Conservation (phyloP, 345 rosid genomes). For the Crucihimalaya himalaica region DNA sequence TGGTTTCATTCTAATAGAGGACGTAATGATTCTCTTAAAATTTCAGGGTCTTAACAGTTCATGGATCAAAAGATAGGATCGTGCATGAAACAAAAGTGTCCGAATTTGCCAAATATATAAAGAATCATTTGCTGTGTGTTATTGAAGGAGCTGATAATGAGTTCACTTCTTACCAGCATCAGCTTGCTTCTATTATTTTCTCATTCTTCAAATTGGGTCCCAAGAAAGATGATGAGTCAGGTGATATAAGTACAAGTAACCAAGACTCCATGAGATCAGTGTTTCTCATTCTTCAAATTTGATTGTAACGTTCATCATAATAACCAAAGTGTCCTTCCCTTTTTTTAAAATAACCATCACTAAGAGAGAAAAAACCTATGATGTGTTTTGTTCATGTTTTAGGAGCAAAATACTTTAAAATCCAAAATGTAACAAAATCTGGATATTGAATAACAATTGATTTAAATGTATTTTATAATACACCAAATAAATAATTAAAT, state of each 20-base stretch:
- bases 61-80: conserved; percentile 65
- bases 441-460: too few relatives aligned
- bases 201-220: conserved; percentile 49
- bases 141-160: conserved; percentile 89
- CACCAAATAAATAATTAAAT: too few relatives aligned
- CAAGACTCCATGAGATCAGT: neutral
- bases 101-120: conserved; percentile 64
- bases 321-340: too few relatives aligned
- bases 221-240: conserved; percentile 1
- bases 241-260: conserved; percentile 14
- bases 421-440: too few relatives aligned
- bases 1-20: neutral
- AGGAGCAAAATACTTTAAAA: too few relatives aligned
- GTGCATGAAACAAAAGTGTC: conserved; percentile 66
- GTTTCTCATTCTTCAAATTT: too few relatives aligned
- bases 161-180: conserved; percentile 65
- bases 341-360: too few relatives aligned
- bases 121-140: conserved; percentile 59
- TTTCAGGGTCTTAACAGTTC: conserved; percentile 79
- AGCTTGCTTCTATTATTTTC: conserved; percentile 52
- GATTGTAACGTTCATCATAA: too few relatives aligned
- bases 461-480: too few relatives aligned
- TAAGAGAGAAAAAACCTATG: too few relatives aligned
- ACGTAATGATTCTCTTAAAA: neutral
- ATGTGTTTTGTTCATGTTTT: too few relatives aligned